Evolutionary conservation across 495 filamentous ascomycete genomes (phyloP).

Genomic region (Penicillium nucicola): DNA sequence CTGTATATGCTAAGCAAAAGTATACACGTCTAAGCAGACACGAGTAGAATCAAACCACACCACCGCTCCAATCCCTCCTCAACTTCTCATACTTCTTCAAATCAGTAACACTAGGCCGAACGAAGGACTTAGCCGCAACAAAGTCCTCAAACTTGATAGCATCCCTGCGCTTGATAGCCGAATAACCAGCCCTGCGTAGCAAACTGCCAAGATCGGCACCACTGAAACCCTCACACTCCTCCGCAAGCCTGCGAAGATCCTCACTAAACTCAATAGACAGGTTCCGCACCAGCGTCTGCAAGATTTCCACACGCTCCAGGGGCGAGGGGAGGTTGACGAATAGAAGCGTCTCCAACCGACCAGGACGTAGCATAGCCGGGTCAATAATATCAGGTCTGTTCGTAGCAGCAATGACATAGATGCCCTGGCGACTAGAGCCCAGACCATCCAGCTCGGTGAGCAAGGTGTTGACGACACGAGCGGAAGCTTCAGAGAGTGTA

Average conservation of each 20-base stretch:
- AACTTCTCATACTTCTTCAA: conserved; percentile 66
- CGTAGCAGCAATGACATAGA: conserved; percentile 93
- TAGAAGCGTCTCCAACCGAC: conserved; percentile 81
- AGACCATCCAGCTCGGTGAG: conserved; percentile 96
- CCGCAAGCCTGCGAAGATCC: conserved; percentile 54
- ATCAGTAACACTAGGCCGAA: conserved; percentile 79
- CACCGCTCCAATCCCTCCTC: conserved; percentile 46
- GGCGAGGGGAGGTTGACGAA: conserved; percentile 85
- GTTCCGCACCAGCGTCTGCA: conserved; percentile 72
- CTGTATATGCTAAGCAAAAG: too few relatives aligned
- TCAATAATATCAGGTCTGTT: conserved; percentile 97
- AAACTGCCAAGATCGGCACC: conserved; percentile 85
- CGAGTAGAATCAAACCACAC: conserved; percentile 17
- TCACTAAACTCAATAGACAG: conserved; percentile 51
- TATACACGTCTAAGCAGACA: not conserved
- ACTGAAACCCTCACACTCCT: conserved; percentile 79
- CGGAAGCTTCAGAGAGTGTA: conserved; percentile 74
- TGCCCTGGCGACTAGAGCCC: conserved; percentile 68
- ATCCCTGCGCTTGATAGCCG: conserved; percentile 64
- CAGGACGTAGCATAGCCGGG: conserved; percentile 89
- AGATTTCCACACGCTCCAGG: conserved; percentile 79
- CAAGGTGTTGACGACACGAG: conserved; percentile 91
- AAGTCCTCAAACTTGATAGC: conserved; percentile 72
- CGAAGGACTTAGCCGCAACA: conserved; percentile 63
- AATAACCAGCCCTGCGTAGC: conserved; percentile 71